Evolutionary conservation across 179 eudicot genomes (phyloP), one percentile per base, ranked within the genome.

Genomic region (Amaranthus tricolor): DNA sequence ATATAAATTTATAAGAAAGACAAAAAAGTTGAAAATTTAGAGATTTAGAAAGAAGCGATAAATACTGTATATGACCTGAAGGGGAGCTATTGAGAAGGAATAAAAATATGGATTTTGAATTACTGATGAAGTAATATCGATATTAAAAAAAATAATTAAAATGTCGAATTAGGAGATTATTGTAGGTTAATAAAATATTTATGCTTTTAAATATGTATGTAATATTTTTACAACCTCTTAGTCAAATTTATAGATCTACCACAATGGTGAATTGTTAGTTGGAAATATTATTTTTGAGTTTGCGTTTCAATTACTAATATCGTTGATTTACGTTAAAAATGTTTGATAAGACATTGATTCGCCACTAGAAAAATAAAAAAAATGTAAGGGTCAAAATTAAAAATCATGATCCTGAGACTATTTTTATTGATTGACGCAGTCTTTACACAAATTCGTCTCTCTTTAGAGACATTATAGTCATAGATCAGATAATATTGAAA

Each of bases 231-330:
- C 40, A 1, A 31, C 2, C 40, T 1, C 40, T 31, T 31, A 31
- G 40, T 31, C 40, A 31, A 31, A 31, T 31, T 31, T 31, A 31
- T 31, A 31, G 40, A 31, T 31, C 40, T 31, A 31, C 40, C 40
- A 31, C 40, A 31, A 31, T 31, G 40, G 40, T 31, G 40, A 5
- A 52, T 57, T 21, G 59, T 52, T 52, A 68, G 71, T 59, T 68
- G 13, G 59, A 68, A 51, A 47, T 12, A 11, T 24, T 24, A 24
- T 68, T 68, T 67, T 11, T 48, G 55, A n/a, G 15, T 68, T 51
- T 20, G 58, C 71, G 71, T 68, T 51, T 51, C 59, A 50, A 51
- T 45, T 68, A 68, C 71, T 68, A 57, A 52, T 21, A 15, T 68
- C 71, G 59, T 68, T 68, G 71, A 68, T 58, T 51, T 68, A 0